These are phyloP conservation scores for Acanthamoeba sp. DNA, from an alignment of 208 protist genomes.

Conservation along the genomic window DNA sequence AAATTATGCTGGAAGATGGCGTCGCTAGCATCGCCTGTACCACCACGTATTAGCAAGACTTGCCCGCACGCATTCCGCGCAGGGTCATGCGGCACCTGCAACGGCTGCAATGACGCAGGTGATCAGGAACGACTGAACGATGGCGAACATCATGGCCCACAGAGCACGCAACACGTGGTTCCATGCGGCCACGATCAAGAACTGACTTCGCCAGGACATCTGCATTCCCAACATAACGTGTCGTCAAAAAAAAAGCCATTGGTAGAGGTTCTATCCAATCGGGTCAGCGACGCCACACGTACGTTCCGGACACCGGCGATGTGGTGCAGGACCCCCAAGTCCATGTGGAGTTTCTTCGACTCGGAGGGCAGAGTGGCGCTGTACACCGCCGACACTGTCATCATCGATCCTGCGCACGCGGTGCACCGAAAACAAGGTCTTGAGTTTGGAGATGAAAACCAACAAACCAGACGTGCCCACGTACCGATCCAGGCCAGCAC, in stretches of 20 bases:
- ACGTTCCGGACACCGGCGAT: neutral
- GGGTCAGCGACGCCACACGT: no score
- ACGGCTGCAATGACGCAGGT: neutral
- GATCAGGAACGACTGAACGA: neutral
- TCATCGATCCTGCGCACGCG: neutral
- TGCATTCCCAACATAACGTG: neutral
- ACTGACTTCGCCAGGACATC: neutral
- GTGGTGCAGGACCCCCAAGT: neutral
- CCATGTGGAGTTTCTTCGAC: neutral
- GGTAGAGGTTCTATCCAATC: no score
- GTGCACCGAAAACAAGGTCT: neutral
- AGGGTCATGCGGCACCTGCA: neutral
- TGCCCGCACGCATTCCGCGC: no score
- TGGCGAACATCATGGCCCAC: neutral
- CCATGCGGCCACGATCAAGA: neutral
- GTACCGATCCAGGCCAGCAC: conserved; percentile 47
- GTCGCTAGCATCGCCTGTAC: neutral
- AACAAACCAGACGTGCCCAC: neutral
- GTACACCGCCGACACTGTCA: conserved; percentile 6
- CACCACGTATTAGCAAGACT: no score
- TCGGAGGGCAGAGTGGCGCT: neutral
- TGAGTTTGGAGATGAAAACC: neutral
- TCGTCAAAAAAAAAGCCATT: neutral
- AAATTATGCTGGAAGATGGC: neutral
- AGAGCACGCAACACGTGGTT: neutral